phyloP scores from a whole-genome alignment of 2,329 filamentous ascomycete genomes.

The Trichoderma sp. region DNA sequence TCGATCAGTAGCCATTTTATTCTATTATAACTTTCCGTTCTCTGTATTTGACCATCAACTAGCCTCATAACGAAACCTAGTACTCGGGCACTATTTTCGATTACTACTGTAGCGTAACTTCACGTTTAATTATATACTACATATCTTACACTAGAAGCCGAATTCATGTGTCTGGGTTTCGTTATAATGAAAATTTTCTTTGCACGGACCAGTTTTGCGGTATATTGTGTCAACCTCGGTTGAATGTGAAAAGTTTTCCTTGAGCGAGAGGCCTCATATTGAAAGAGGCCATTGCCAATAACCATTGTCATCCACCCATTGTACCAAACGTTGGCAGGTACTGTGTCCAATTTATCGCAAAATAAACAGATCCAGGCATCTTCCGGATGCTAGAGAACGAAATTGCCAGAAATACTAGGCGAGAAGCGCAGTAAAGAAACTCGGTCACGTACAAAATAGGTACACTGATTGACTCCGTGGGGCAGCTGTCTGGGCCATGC shows the following conservation, averaged over 20 bases:
- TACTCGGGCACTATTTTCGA: not conserved
- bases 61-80: not conserved
- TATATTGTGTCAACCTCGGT: not conserved
- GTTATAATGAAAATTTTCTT: not conserved
- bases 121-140: not conserved
- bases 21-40: not conserved
- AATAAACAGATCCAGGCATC: not conserved
- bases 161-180: not conserved
- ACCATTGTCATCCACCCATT: not conserved
- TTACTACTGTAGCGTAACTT: not conserved
- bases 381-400: not conserved
- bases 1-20: not conserved
- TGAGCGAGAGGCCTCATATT: not conserved
- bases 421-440: not conserved
- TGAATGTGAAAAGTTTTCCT: not conserved
- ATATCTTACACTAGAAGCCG: not conserved
- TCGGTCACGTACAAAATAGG: not conserved
- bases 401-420: not conserved
- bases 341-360: not conserved
- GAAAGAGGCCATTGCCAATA: not conserved
- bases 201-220: not conserved
- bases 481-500: not conserved
- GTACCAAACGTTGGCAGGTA: not conserved
- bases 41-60: not conserved
- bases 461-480: not conserved